Evolutionary conservation across 2,329 filamentous ascomycete species (phyloP).

Genomic region (Hirsutella thompsonii): DNA sequence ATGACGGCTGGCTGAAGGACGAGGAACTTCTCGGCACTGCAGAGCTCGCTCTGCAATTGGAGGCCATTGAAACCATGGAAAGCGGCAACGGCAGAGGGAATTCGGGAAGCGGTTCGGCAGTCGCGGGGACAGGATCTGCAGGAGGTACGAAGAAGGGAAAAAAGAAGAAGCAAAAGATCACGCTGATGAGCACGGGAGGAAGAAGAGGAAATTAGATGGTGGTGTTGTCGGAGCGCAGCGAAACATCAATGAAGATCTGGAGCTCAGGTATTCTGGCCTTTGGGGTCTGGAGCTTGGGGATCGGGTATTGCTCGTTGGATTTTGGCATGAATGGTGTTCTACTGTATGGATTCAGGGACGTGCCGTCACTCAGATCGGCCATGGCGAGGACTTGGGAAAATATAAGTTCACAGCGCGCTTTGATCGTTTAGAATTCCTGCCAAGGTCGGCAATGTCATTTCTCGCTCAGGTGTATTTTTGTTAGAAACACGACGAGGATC

Average conservation of each 20-base stretch:
- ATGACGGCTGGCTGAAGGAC: conserved; percentile 80
- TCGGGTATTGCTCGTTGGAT: background rate
- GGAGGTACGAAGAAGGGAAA: conserved; percentile 36
- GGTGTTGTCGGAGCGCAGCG: background rate
- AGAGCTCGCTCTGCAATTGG: conserved; percentile 47
- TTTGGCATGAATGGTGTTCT: background rate
- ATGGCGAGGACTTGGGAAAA: too few species aligned
- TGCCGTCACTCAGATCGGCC: too few species aligned
- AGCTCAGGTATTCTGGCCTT: background rate
- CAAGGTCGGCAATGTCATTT: too few species aligned
- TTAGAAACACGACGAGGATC: too few species aligned
- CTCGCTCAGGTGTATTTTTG: too few species aligned
- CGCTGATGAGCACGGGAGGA: conserved; percentile 56
- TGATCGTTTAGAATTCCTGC: too few species aligned
- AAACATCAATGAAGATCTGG: background rate
- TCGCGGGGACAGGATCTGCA: conserved; percentile 13
- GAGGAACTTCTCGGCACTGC: conserved; percentile 57
- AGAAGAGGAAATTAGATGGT: conserved; percentile 27
- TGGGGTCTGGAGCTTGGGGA: too few species aligned
- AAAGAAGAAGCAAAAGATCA: conserved; percentile 63
- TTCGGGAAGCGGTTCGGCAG: conserved; percentile 4
- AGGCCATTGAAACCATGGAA: conserved; percentile 34
- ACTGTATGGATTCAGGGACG: too few species aligned
- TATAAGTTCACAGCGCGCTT: too few species aligned
- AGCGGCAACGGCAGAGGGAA: conserved; percentile 5